Evolutionary conservation across 2,329 filamentous ascomycete genomes (phyloP), one percentile per base, ranked within the genome.

Genomic region (Clonostachys rhizophaga): DNA sequence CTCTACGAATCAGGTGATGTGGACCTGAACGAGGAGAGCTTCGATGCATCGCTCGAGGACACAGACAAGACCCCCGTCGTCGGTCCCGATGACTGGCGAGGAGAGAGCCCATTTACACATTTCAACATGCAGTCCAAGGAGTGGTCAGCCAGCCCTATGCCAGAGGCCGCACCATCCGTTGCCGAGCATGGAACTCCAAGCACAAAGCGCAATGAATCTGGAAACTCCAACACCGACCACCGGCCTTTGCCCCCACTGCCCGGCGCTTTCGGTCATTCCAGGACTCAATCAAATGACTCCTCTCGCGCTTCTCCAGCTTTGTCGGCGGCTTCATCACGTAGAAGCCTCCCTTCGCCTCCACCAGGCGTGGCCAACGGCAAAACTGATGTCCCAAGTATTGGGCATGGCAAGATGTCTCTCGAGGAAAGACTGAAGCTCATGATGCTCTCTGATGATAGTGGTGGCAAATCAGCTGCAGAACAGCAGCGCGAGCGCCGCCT

Each of bases 61-160:
- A 92, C 90, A 6, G 90, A 95, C 60, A 97, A 97, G 74, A 97
- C 94, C 1, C 94, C 94, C 0, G 94, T 99, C 11, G 92, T 99
- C n/a, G 81, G 95, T 18, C 94, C 94, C 1, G 94, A 97, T 58
- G 91, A 96, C 63, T 99, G 94, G 94, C 84, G 88, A 52, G 88
- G 91, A 70, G 70, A 89, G 69, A 63, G 83, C 75, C 57, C 81
- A 8, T 56, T 66, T 46, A 56, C 61, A 14, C 54, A 50, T 34
- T 47, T 57, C 6, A 56, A 56, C 12, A 56, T 61, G n/a, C 55
- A 50, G 35, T 47, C 57, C 6, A 56, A 57, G 14, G 55, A 61
- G 2, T 94, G 88, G 56, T 83, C 86, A 40, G 79, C 76, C 50
- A 90, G 84, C 59, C 85, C 87, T 2, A 81, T 80, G 70, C 82